Conservation (phyloP, 305 asterid species). For the Ruellia speciosa region DNA sequence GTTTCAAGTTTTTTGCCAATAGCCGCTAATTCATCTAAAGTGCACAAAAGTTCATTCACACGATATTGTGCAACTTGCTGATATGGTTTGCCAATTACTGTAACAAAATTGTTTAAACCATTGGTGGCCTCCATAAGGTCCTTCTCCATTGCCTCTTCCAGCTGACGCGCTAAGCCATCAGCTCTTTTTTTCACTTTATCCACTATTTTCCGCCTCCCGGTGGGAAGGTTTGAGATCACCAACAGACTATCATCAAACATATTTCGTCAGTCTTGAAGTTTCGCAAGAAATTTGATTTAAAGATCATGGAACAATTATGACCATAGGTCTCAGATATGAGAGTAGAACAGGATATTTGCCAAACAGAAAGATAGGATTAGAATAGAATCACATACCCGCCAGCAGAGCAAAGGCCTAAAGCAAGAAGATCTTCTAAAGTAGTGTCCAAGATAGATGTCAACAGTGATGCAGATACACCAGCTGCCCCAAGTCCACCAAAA, state of each 20-base stretch:
- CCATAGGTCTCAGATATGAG: not conserved
- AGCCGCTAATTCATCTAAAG: conserved; percentile 49
- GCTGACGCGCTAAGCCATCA: conserved; percentile 68
- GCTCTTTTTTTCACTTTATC: conserved; percentile 73
- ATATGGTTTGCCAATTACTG: conserved; percentile 56
- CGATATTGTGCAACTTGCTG: conserved; percentile 50
- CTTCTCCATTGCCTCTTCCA: conserved; percentile 81
- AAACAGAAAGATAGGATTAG: conserved; percentile 6
- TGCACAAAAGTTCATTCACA: conserved; percentile 41
- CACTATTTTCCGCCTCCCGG: conserved; percentile 53
- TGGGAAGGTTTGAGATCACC: conserved; percentile 78
- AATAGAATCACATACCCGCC: conserved; percentile 54
- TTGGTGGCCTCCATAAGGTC: conserved; percentile 57
- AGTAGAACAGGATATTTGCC: not conserved
- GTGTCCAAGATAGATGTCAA: conserved; percentile 81
- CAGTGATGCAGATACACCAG: conserved; percentile 89
- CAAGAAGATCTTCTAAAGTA: conserved; percentile 87
- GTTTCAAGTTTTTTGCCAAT: conserved; percentile 43
- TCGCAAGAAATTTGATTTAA: not conserved
- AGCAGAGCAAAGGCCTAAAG: conserved; percentile 90
- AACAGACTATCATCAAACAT: conserved; percentile 39
- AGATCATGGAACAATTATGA: not conserved
- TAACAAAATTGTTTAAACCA: conserved; percentile 44
- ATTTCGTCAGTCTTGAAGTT: not conserved
- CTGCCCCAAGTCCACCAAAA: conserved; percentile 87